Base-by-base conservation (phyloP, 805 yeast genomes). In the Candida railenensis region DNA sequence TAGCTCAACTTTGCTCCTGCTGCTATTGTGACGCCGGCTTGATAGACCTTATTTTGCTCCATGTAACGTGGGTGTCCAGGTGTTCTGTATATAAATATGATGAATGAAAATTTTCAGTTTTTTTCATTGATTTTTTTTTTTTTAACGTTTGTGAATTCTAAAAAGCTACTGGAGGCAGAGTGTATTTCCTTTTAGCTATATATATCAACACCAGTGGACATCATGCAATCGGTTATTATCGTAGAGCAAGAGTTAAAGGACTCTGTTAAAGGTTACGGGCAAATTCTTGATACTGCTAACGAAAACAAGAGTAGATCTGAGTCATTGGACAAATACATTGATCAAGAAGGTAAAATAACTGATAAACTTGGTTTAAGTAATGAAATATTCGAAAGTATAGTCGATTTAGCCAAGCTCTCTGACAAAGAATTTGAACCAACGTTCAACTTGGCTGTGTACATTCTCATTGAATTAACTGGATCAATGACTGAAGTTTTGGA, bases 361-460 rank as follows among this genome's bases (percentile, higher is more conserved):
- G 54, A 69, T 52, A 62, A 64, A 48, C 42, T 51, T 16, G 65
- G 56, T 42, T 58, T 72, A 52, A 58, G 63, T 37, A 43, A 57
- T 30, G 54, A 51, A 32, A 55, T 72, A 42, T 55, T 62, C 48
- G 58, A 49, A 14, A 58, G 58, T n/a, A 58, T 73, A 22, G 53
- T 56, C 14, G 54, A 47, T 18, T 62, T 73, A 50, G 54, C 58
- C 28, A 59, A 63, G 46, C 66, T 73, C 53, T 58, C 65, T 42
- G 76, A 73, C 58, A 70, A 64, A 49, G 77, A 71, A 46, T 73
- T 73, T 45, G 77, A 73, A 58, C 71, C 76, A 20, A 60, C 75
- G n/a, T 68, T 71, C 60, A 69, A 72, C 53, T 63, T 73, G 54
- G 57, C 69, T 48, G 56, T 65, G 28, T 66, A 69, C 53, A 61